Base-by-base conservation (phyloP, 2,329 filamentous ascomycete genomes). In the Ascochyta lentis region DNA sequence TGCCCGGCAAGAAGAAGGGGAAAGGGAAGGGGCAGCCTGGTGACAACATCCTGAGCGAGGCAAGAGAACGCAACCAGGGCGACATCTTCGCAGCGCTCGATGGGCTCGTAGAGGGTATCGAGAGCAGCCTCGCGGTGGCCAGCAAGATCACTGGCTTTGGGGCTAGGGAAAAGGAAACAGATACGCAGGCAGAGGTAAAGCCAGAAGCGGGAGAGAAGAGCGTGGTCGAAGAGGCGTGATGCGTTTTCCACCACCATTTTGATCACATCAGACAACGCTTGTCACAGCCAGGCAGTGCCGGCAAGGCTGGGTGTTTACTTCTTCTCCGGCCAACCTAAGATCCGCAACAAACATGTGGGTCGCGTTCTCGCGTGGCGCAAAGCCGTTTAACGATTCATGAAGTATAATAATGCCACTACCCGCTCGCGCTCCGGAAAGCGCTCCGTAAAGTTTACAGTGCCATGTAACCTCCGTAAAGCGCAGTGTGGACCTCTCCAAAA, bases 31-130 rank as follows among this genome's bases (percentile, higher is more conserved):
- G 66, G 2, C 60, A 65, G 48, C 66, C 63, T 22, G 70, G 68
- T 6, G 63, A 70, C 37, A 53, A 53, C n/a, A 70, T 62, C 45
- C 53, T 74, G 38, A 62, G 60, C 37, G 71, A 70, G 31, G 73
- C 70, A 31, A 62, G 66, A 50, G 71, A 71, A 19, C 66, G 62
- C 26, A 65, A 54, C 6, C 67, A 69, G 6, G 75, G 74, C 27
- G 70, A 77, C 50, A 55, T 73, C 15, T 74, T 77, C 41, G 64
- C 53, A 15, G 73, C 70, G 3, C 35, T 79, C 27, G 75, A 79
- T 29, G 69, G 63, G 16, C 51, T 80, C 40, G 59, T 78, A 9
- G 64, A 68, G 33, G 64, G 61, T 8, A 73, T 80, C 44, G 74
- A 77, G 47, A 63, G 68, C 37, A 67, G 68, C 5, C 54, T 79